Evolutionary conservation across 2,329 filamentous ascomycete species (phyloP).

Genomic region (Nemania diffusa): DNA sequence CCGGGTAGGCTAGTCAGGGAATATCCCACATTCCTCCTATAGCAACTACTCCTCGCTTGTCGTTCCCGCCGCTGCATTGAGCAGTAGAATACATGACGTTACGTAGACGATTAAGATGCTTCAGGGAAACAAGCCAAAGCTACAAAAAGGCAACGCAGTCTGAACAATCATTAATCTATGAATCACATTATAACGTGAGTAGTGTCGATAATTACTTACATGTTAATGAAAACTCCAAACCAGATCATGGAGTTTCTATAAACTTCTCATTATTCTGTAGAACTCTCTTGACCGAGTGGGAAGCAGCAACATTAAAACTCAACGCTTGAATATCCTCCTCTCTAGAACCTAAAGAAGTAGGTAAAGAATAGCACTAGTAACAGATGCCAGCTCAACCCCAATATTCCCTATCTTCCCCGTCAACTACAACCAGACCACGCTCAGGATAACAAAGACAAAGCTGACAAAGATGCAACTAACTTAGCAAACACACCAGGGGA

Average conservation of each 20-base stretch:
- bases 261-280: too few relatives aligned
- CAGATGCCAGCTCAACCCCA: slow-evolving; percentile 72
- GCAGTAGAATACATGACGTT: too few relatives aligned
- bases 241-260: too few relatives aligned
- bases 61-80: not conserved
- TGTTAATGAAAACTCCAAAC: too few relatives aligned
- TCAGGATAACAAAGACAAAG: slow-evolving; percentile 64
- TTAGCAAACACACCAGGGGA: too few relatives aligned
- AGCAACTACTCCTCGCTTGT: not conserved
- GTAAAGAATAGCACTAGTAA: slow-evolving; percentile 56
- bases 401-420: slow-evolving; percentile 71
- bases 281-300: too few relatives aligned
- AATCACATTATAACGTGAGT: too few relatives aligned
- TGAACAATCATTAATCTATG: too few relatives aligned
- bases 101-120: too few relatives aligned
- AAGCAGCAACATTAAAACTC: slow-evolving; percentile 24
- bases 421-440: slow-evolving; percentile 71
- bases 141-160: not conserved
- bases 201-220: too few relatives aligned
- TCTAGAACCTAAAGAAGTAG: slow-evolving; percentile 55
- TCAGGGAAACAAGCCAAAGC: not conserved
- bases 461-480: slow-evolving; percentile 64
- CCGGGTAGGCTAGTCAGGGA: not conserved
- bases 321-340: slow-evolving; percentile 26
- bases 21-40: not conserved